Evolutionary conservation across 495 filamentous ascomycete species (phyloP), one percentile per base, ranked within the genome.

Genomic region (Parathielavia hyrcaniae): DNA sequence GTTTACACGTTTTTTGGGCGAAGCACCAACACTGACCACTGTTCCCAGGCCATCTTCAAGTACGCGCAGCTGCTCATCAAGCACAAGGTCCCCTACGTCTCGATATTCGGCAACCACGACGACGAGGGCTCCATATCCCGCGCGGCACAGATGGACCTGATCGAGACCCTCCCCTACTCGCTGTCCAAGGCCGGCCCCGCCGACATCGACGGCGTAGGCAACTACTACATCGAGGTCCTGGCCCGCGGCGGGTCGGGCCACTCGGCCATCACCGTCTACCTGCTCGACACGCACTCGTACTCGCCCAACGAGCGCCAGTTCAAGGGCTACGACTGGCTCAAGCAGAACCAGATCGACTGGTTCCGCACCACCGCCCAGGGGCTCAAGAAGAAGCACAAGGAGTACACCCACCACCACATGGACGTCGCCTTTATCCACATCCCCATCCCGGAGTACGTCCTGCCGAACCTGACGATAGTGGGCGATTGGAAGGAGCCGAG

Each of bases 361-460:
- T 98, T 97, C 75, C 84, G 83, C 67, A 77, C 79, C 54, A 92
- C 87, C 9, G 82, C 86, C 8, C 75, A 85, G 58, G 71, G 81
- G 12, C 69, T 96, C 43, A 85, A 86, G 64, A 77, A 79, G 59
- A 72, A 75, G 40, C 88, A 93, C 70, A 80, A 79, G 55, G 85
- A 88, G 61, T 97, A 97, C 71, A 84, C 86, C 0, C 87, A 91
- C 66, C 87, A 91, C 57, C 95, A 97, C 66, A 89, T 97, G 81
- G 87, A 97, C 69, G 83, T 97, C 71, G 91, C 95, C 0, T 98
- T 98, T 67, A 95, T 97, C 59, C 93, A 98, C 63, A 98, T 98
- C 50, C 93, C 93, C 2, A 77, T 98, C 14, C 91, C 92, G 0
- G 93, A 98, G 70, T 96, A 96, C 63, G 77, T 79, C 17, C 62